Conservation (phyloP, 768 basidiomycete genomes). For the Calocybe indica region DNA sequence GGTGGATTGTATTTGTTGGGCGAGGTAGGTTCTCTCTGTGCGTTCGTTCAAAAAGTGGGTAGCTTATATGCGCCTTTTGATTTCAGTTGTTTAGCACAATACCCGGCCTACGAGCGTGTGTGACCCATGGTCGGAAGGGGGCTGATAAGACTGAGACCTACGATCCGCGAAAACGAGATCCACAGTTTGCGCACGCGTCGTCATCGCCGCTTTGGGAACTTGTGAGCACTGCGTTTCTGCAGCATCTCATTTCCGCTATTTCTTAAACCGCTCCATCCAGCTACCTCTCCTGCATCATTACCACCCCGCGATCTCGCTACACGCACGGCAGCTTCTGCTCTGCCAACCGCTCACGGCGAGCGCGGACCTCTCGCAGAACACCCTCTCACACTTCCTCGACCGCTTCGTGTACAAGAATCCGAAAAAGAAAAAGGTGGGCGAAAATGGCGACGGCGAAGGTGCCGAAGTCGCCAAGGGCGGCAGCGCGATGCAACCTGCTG, state of each 20-base stretch:
- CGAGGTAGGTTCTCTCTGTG: slow-evolving; percentile 51
- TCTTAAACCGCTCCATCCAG: slow-evolving; percentile 27
- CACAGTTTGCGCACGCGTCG: slow-evolving; percentile 77
- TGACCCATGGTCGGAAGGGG: not conserved
- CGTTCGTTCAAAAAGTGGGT: not conserved
- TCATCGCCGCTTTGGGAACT: slow-evolving; percentile 86
- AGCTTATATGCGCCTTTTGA: not conserved
- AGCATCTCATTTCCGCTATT: not conserved
- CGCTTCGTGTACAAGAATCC: slow-evolving; percentile 97
- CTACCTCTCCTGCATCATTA: slow-evolving; percentile 79
- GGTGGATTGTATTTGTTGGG: slow-evolving; percentile 85
- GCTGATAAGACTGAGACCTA: slow-evolving; percentile 41
- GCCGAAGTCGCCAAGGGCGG: slow-evolving; percentile 55
- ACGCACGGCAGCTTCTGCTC: slow-evolving; percentile 75
- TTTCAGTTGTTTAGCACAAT: slow-evolving; percentile 34
- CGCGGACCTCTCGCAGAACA: slow-evolving; percentile 88
- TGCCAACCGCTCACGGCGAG: slow-evolving; percentile 73
- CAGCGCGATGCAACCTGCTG: slow-evolving; percentile 94
- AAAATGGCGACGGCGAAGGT: slow-evolving; percentile 16
- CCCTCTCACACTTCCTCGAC: slow-evolving; percentile 92
- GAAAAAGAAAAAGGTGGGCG: slow-evolving; percentile 49
- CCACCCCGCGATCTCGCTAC: slow-evolving; percentile 86
- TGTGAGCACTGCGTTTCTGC: slow-evolving; percentile 36
- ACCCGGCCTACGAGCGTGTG: slow-evolving; percentile 27
- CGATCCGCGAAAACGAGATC: slow-evolving; percentile 88